Conservation (phyloP, 2,329 filamentous ascomycete genomes). For the Nannizziopsis arthrosporioides region DNA sequence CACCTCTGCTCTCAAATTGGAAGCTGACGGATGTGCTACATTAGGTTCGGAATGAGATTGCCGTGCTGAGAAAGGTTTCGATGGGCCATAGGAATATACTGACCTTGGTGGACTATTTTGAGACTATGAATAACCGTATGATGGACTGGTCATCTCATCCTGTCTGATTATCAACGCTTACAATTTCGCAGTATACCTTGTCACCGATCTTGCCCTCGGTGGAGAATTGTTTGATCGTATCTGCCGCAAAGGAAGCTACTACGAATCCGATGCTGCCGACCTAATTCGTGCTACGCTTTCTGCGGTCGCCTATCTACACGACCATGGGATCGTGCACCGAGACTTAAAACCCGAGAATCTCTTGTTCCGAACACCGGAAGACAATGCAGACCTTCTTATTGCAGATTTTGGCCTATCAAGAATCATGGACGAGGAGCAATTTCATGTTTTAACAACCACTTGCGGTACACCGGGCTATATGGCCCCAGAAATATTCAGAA, state of each 20-base stretch:
- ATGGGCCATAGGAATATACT: slow-evolving; percentile 98
- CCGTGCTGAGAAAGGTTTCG: slow-evolving; percentile 91
- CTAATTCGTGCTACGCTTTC: slow-evolving; percentile 89
- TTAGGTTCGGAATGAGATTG: slow-evolving; percentile 93
- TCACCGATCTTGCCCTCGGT: slow-evolving; percentile 89
- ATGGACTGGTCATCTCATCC: not conserved
- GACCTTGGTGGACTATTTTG: slow-evolving; percentile 96
- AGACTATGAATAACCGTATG: slow-evolving; percentile 93
- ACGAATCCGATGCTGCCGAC: slow-evolving; percentile 91
- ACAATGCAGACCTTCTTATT: slow-evolving; percentile 92
- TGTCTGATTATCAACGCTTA: not conserved
- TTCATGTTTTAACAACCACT: slow-evolving; percentile 93
- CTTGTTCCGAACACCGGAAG: slow-evolving; percentile 90
- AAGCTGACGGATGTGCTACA: not conserved
- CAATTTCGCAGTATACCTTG: slow-evolving; percentile 60
- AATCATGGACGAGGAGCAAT: slow-evolving; percentile 98
- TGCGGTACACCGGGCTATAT: slow-evolving; percentile 98
- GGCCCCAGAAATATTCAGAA: slow-evolving; percentile 99
- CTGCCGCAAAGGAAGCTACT: slow-evolving; percentile 96
- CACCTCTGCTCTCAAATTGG: not conserved
- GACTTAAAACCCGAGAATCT: slow-evolving; percentile 97
- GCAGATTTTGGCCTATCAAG: slow-evolving; percentile 91
- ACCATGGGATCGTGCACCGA: slow-evolving; percentile 95
- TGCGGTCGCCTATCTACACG: slow-evolving; percentile 95
- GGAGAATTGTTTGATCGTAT: slow-evolving; percentile 98